A percentile compares a stretch with the other conserved stretches of the same genome.
Evolutionary conservation across 2,329 filamentous ascomycete species (phyloP).

Genomic region (Diaporthe nobilis): DNA sequence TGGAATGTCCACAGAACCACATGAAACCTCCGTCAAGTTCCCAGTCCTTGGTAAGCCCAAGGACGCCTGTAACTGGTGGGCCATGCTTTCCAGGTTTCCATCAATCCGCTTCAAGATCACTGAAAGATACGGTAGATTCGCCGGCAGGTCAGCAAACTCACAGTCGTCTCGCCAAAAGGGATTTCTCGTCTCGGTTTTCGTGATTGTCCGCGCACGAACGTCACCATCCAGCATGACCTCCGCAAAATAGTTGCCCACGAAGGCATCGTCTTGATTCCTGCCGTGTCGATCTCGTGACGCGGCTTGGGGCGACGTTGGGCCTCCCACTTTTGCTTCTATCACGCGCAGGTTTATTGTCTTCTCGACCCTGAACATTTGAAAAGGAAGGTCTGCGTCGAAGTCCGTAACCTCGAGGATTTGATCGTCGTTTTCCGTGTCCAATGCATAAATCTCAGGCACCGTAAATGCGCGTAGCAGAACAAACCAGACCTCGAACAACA

Average conservation of each 20-base stretch:
- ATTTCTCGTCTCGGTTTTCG: slow-evolving; percentile 78
- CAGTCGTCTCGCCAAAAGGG: slow-evolving; percentile 89
- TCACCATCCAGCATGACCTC: slow-evolving; percentile 87
- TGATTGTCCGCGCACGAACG: slow-evolving; percentile 80
- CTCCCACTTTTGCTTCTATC: slow-evolving; percentile 74
- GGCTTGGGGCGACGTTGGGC: slow-evolving; percentile 47
- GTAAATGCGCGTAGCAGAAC: slow-evolving; percentile 92
- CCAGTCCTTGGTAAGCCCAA: slow-evolving; percentile 59
- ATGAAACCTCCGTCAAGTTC: slow-evolving; percentile 65
- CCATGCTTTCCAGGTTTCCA: slow-evolving; percentile 62
- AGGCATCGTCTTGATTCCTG: slow-evolving; percentile 58
- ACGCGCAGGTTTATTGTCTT: slow-evolving; percentile 72
- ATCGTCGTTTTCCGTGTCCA: slow-evolving; percentile 61
- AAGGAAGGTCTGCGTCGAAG: slow-evolving; percentile 56
- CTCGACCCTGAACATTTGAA: slow-evolving; percentile 72
- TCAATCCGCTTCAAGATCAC: slow-evolving; percentile 79
- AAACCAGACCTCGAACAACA: slow-evolving; percentile 98
- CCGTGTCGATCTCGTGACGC: slow-evolving; percentile 50
- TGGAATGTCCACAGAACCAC: slow-evolving; percentile 84
- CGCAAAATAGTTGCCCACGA: slow-evolving; percentile 80
- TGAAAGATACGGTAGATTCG: slow-evolving; percentile 77
- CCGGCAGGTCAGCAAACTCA: slow-evolving; percentile 81
- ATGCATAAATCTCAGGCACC: slow-evolving; percentile 88
- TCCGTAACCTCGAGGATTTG: slow-evolving; percentile 60
- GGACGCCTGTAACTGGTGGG: slow-evolving; percentile 59